Evolutionary conservation across 495 filamentous ascomycete species (phyloP).

Genomic region (Corynascus novoguineensis): DNA sequence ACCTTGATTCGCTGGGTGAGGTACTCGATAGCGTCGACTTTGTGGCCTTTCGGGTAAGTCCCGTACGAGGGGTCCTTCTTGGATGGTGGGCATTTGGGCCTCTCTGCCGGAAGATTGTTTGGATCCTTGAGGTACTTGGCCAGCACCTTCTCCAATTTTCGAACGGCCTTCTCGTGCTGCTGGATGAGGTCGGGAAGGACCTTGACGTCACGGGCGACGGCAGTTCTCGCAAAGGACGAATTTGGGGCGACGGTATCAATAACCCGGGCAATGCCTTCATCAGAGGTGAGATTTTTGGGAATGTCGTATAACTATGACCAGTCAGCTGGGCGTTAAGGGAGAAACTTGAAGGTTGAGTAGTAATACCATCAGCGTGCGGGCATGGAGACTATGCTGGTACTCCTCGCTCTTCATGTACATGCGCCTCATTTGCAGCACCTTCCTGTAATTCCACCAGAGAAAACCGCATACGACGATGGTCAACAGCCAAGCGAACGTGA

Average conservation of each 20-base stretch:
- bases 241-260: conserved; percentile 70
- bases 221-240: conserved; percentile 67
- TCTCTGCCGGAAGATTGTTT: conserved; percentile 66
- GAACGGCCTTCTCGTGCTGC: conserved; percentile 74
- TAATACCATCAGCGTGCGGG: conserved; percentile 79
- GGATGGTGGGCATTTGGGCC: conserved; percentile 73
- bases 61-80: conserved; percentile 59
- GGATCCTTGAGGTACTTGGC: conserved; percentile 89
- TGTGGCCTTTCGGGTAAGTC: conserved; percentile 57
- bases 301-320: conserved; percentile 70
- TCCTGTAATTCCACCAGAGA: conserved; percentile 85
- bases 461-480: conserved; percentile 71
- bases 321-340: conserved; percentile 12
- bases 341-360: not conserved
- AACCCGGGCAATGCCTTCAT: conserved; percentile 80
- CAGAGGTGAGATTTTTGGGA: conserved; percentile 61
- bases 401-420: conserved; percentile 81
- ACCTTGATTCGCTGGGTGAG: conserved; percentile 76
- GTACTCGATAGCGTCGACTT: conserved; percentile 92
- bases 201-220: conserved; percentile 87
- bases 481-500: conserved; percentile 73
- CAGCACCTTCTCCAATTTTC: conserved; percentile 72
- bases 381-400: conserved; percentile 82
- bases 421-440: conserved; percentile 62
- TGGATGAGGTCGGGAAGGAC: conserved; percentile 77